Evolutionary conservation across 192 early-diverging fungal genomes (phyloP), one percentile per base, ranked within the genome.

Genomic region (Backusella mclennaniae): DNA sequence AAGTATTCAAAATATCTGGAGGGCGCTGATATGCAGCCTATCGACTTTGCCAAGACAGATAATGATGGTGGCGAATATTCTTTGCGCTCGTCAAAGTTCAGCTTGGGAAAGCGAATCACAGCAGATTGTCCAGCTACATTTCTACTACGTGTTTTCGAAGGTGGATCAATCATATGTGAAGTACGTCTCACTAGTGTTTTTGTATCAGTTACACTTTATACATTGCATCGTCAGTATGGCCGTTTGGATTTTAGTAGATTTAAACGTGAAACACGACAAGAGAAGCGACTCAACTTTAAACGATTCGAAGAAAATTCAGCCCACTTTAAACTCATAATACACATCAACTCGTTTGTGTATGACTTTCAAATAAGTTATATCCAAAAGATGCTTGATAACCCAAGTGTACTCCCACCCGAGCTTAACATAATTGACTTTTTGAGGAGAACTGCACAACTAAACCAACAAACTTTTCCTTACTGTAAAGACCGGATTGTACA

Each of bases 311-410:
- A 89, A 69, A 87, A 85, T 63, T 88, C 85, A 41, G 84, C 78
- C 1, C 73, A 82, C 46, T 87, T 90, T 46, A 90, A 88, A 70
- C 83, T 86, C 21, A 72, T 82, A 9, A 85, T 89, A 35, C 89
- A 88, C 39, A 83, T 89, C 33, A 87, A 90, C 71, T 89, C 87
- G 15, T 90, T 90, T 73, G 83, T 90, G 2, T 87, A 87, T 70
- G 89, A 90, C 56, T 90, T 89, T 36, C 87, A 89, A 53, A 46
- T 90, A 15, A 77, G 82, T 46, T 87, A 86, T 63, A 80, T 87
- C 17, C 83, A 85, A 29, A 78, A 80, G 12, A 82, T 83, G 15
- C 71, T 87, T 8, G 74, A 81, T 66, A 44, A 70, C 1, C 73
- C 71, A 36, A 41, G 4, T 1, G 70, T 67, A 19, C 36, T 83